Conservation (phyloP, 345 rosid genomes). For the Arabis alpina region DNA sequence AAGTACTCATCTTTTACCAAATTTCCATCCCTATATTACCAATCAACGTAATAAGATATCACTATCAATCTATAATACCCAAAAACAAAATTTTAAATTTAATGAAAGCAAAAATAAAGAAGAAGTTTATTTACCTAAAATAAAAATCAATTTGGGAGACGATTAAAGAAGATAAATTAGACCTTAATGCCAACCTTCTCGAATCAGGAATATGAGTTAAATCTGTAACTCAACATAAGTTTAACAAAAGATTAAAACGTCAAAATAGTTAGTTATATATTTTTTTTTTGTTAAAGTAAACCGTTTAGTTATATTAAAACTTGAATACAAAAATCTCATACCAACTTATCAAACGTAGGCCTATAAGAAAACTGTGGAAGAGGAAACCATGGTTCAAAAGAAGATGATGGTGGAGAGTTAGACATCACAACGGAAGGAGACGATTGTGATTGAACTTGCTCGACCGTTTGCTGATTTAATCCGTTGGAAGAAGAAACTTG, state of each 20-base stretch:
- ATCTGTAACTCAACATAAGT: neutral
- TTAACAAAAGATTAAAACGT: neutral
- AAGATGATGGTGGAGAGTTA: neutral
- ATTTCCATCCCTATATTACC: conserved; percentile 14
- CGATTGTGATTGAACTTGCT: neutral
- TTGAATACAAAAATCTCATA: neutral
- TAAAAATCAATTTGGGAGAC: conserved; percentile 14
- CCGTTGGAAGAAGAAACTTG: neutral
- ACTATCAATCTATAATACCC: neutral
- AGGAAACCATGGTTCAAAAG: neutral
- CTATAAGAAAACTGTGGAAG: neutral
- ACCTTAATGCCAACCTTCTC: neutral
- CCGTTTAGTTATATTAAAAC: neutral
- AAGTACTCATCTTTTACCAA: conserved; percentile 11
- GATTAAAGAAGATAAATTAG: neutral
- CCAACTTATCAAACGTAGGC: neutral
- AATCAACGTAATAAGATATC: neutral
- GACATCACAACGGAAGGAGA: neutral
- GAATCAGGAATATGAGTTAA: neutral
- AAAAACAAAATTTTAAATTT: neutral
- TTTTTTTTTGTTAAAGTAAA: no score
- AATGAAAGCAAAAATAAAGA: neutral
- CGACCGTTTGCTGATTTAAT: neutral
- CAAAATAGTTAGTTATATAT: no score
- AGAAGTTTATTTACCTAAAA: conserved; percentile 5